A percentile compares a stretch with the other conserved stretches of the same genome.
Conservation (phyloP, 225 moss, liverwort and hornwort genomes). For the Takakia lepidozioides region DNA sequence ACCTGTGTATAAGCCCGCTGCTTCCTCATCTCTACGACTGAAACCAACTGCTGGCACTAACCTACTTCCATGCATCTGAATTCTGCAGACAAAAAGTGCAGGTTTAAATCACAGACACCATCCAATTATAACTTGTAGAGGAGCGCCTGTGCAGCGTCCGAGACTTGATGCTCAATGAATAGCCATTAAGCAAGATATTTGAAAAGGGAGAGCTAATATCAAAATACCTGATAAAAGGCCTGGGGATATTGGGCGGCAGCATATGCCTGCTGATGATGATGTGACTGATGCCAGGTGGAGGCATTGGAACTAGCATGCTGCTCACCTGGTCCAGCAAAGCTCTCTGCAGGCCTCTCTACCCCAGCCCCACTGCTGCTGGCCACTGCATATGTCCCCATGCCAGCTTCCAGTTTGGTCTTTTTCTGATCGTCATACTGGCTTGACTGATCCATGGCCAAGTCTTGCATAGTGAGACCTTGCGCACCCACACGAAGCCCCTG, state of each 20-base stretch:
- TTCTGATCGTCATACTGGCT: conserved; percentile 36
- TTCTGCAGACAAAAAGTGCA: conserved; percentile 29
- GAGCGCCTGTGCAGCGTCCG: no score
- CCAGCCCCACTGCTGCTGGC: conserved; percentile 18
- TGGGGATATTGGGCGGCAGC: conserved; percentile 29
- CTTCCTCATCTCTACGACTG: conserved; percentile 9
- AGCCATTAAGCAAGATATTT: no score
- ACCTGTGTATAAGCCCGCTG: neutral
- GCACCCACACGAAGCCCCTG: no score
- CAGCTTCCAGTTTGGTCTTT: conserved; percentile 43
- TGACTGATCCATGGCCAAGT: conserved; percentile 36
- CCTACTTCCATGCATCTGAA: conserved; percentile 37
- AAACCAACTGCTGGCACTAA: conserved; percentile 3
- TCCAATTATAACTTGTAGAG: no score
- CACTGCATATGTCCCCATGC: conserved; percentile 25
- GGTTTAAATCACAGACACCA: no score
- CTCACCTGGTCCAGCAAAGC: conserved; percentile 27
- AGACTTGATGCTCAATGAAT: no score
- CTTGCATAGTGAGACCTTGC: conserved; percentile 27
- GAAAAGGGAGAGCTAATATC: no score
- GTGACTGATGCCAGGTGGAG: conserved; percentile 39
- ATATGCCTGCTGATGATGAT: conserved; percentile 42
- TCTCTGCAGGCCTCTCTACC: conserved; percentile 22
- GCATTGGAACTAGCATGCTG: conserved; percentile 23
- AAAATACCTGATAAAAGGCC: no score